These are phyloP conservation scores for Termitomyces eurrhizus DNA, from an alignment of 768 basidiomycete genomes.

Conservation along the genomic window DNA sequence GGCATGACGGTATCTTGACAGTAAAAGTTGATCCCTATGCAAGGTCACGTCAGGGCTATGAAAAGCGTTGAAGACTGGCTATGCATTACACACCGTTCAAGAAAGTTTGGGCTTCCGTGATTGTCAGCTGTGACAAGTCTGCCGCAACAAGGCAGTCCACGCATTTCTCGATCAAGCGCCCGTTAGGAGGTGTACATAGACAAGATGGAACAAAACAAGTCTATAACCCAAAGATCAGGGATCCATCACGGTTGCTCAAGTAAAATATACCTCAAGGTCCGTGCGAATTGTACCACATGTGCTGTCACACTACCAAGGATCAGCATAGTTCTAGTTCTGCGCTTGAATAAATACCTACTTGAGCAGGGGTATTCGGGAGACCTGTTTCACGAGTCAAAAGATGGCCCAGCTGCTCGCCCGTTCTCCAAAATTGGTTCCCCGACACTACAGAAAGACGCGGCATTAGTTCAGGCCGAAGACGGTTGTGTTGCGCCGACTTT, in stretches of 20 bases:
- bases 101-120: constrained; percentile 21
- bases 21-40: not conserved
- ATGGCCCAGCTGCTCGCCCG: not conserved
- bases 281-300: not conserved
- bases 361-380: not conserved
- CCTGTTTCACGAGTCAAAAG: not conserved
- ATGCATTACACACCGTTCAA: constrained; percentile 20
- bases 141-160: constrained; percentile 24
- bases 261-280: not conserved
- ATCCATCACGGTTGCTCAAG: not conserved
- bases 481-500: not conserved
- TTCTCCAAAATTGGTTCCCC: not conserved
- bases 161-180: constrained; percentile 24
- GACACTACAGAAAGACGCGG: not conserved
- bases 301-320: constrained; percentile 1
- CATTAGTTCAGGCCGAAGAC: not conserved
- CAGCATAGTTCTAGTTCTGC: constrained; percentile 13
- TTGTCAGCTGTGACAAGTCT: constrained; percentile 11
- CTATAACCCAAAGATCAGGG: constrained; percentile 8
- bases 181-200: constrained; percentile 22
- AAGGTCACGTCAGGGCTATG: not conserved
- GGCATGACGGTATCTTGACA: not conserved
- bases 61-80: not conserved
- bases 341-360: not conserved
- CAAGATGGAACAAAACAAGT: constrained; percentile 19